Evolutionary conservation across 768 basidiomycete species (phyloP).

Genomic region (Russula vinacea): DNA sequence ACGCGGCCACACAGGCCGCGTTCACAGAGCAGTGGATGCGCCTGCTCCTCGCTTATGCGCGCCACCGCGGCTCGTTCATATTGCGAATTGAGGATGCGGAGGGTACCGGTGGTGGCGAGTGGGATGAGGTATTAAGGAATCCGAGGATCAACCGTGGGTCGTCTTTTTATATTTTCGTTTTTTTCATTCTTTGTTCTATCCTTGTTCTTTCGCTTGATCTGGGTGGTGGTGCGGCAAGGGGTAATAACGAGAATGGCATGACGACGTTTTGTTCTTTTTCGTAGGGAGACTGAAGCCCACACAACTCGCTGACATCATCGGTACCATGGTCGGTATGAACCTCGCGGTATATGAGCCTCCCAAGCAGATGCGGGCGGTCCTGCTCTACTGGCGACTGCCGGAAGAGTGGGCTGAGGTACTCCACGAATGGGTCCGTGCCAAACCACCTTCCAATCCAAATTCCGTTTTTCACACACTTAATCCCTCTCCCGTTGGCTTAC

Average conservation of each 20-base stretch:
- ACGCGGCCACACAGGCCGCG: constrained; percentile 58
- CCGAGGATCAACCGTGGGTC: constrained; percentile 71
- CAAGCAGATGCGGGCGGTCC: constrained; percentile 64
- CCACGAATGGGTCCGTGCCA: constrained; percentile 69
- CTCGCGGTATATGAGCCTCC: constrained; percentile 70
- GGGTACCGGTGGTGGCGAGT: constrained; percentile 53
- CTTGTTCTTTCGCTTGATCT: not conserved
- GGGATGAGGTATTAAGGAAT: constrained; percentile 76
- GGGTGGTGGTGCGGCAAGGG: not conserved
- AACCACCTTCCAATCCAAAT: not conserved
- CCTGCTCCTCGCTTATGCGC: constrained; percentile 72
- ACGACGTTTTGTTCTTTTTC: not conserved
- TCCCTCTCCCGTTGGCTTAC: not conserved
- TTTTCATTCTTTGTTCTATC: not conserved
- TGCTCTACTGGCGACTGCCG: constrained; percentile 73
- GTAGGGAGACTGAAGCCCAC: constrained; percentile 59
- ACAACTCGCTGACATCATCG: constrained; percentile 58
- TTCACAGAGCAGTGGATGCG: constrained; percentile 72
- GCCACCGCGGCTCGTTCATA: constrained; percentile 61
- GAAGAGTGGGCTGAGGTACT: constrained; percentile 87
- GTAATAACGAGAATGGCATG: not conserved
- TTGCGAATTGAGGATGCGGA: constrained; percentile 74
- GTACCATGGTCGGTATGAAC: constrained; percentile 59
- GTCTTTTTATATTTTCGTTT: not conserved
- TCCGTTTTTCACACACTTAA: not conserved